Evolutionary conservation across 345 rosid species (phyloP).

Genomic region (Anacardium occidentale): DNA sequence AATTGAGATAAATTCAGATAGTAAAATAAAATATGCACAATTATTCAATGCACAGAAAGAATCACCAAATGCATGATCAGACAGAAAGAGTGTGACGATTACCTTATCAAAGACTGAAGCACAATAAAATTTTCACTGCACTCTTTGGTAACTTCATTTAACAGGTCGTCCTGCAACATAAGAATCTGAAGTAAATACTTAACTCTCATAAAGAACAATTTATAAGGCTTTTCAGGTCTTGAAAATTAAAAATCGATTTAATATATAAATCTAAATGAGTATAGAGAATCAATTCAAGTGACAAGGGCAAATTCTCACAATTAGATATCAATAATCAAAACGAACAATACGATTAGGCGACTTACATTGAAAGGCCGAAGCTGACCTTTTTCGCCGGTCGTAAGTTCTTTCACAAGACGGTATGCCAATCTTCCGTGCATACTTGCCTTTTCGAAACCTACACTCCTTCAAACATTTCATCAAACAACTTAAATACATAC

Average conservation of each 20-base stretch:
- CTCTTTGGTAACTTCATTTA: conserved; percentile 55
- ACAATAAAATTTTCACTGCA: conserved; percentile 55
- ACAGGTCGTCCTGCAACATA: conserved; percentile 48
- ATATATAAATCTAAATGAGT: too few relatives aligned
- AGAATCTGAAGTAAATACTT: too few relatives aligned
- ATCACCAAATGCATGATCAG: background rate
- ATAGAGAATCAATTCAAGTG: too few relatives aligned
- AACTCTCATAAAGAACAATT: too few relatives aligned
- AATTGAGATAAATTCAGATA: background rate
- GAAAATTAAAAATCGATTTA: too few relatives aligned
- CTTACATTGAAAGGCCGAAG: conserved; percentile 55
- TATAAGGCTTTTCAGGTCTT: too few relatives aligned
- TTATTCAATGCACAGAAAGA: background rate
- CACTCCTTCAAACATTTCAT: conserved; percentile 27
- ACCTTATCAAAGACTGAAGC: conserved; percentile 64
- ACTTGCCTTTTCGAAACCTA: conserved; percentile 7
- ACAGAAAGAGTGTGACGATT: background rate
- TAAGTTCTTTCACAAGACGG: conserved; percentile 53
- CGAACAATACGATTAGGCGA: background rate
- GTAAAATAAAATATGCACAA: background rate
- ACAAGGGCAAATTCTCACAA: background rate
- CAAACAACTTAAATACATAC: conserved; percentile 21
- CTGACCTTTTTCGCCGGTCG: conserved; percentile 55
- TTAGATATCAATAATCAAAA: background rate
- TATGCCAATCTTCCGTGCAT: conserved; percentile 63